Evolutionary conservation across 768 basidiomycete species (phyloP).

Genomic region (Dioszegia hungarica): DNA sequence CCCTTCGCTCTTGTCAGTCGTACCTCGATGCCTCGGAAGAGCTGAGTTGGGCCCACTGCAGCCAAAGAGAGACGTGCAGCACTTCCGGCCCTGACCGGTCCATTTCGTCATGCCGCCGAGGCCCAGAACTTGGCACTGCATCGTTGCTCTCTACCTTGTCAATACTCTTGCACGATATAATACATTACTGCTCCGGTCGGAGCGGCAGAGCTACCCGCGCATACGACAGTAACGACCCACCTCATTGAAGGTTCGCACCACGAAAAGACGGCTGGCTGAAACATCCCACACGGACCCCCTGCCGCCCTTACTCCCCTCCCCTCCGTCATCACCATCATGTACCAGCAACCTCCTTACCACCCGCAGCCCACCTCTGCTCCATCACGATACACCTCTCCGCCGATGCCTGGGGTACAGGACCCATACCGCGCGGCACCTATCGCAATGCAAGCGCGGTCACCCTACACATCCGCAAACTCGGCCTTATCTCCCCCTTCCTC

Average conservation of each 20-base stretch:
- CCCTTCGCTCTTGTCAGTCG: no score
- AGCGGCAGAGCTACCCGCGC: no score
- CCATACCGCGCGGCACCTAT: conserved; percentile 12
- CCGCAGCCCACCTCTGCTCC: background rate
- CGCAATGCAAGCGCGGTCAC: conserved; percentile 8
- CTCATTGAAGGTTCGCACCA: no score
- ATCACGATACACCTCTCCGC: conserved; percentile 2
- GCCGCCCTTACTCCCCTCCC: no score
- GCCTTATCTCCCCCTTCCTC: conserved; percentile 6
- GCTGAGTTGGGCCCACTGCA: no score
- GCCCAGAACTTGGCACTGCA: background rate
- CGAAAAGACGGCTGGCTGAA: no score
- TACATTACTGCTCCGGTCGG: no score
- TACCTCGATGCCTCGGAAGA: no score
- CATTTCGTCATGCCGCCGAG: background rate
- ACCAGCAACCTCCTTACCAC: conserved; percentile 9
- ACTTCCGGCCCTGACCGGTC: background rate
- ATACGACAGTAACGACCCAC: no score
- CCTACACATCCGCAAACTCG: conserved; percentile 16
- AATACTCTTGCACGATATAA: no score
- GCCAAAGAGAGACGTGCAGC: no score
- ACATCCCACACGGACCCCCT: no score
- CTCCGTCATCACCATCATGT: conserved; percentile 1
- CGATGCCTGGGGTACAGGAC: background rate
- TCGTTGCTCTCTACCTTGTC: background rate